A percentile compares a stretch with the other conserved stretches of the same genome.
Evolutionary conservation across 495 filamentous ascomycete genomes (phyloP).

Genomic region (Elasticomyces elasticus): DNA sequence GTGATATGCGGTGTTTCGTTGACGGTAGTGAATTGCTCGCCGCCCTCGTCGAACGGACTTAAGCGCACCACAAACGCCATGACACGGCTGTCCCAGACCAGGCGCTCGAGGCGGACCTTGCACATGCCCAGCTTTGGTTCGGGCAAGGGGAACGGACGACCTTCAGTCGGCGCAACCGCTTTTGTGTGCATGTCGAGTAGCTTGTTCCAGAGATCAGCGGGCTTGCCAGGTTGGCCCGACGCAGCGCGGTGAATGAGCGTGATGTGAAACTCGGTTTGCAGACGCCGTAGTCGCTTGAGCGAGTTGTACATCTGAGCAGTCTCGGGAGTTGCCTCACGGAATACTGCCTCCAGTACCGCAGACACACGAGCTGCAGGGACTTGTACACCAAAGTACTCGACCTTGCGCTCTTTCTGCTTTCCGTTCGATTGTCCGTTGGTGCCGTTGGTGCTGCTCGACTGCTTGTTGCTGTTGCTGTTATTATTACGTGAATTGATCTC

Average conservation of each 20-base stretch:
- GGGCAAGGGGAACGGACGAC: constrained; percentile 3
- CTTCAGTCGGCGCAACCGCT: background rate
- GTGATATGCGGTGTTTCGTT: constrained; percentile 84
- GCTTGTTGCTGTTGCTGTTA: constrained; percentile 10
- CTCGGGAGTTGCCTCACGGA: constrained; percentile 41
- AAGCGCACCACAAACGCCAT: constrained; percentile 84
- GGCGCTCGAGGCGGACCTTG: constrained; percentile 50
- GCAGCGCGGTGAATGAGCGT: constrained; percentile 77
- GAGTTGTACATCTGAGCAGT: constrained; percentile 60
- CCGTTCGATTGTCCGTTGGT: constrained; percentile 3
- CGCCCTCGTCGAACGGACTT: constrained; percentile 9
- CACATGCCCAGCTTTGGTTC: constrained; percentile 41
- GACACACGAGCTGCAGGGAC: constrained; percentile 50
- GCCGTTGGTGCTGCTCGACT: background rate
- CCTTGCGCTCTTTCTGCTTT: constrained; percentile 38
- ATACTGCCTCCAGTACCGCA: constrained; percentile 55
- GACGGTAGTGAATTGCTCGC: constrained; percentile 54
- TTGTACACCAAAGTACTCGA: constrained; percentile 77
- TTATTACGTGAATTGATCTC: constrained; percentile 45
- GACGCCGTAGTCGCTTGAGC: constrained; percentile 58
- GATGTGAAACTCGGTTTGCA: constrained; percentile 84
- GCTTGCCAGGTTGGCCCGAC: constrained; percentile 41
- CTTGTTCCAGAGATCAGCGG: constrained; percentile 59
- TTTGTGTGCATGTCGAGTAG: constrained; percentile 38
- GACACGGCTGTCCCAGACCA: constrained; percentile 71